Percentiles rank a stretch among this genome's conserved stretches.
These are phyloP conservation scores for Vitellaria paradoxa DNA, from an alignment of 179 eudicot species.

Conservation along the genomic window DNA sequence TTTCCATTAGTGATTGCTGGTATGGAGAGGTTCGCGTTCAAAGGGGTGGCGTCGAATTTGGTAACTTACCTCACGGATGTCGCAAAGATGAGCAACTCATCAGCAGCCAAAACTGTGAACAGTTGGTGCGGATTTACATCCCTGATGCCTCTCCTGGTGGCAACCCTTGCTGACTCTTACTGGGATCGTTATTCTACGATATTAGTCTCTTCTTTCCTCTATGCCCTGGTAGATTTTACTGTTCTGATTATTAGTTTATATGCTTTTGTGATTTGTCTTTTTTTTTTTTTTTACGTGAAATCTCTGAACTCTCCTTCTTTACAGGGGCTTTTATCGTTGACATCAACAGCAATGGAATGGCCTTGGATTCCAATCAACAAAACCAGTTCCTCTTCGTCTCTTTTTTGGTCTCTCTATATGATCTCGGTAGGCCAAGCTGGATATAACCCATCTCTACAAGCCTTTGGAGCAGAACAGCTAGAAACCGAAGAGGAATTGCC, in stretches of 20 bases:
- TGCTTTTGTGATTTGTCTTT: background rate
- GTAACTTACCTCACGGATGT: conserved; percentile 84
- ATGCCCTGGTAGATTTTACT: conserved; percentile 50
- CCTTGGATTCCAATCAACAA: conserved; percentile 39
- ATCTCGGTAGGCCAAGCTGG: conserved; percentile 87
- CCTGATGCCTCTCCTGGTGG: conserved; percentile 76
- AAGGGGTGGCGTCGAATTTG: conserved; percentile 96
- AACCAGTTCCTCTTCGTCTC: conserved; percentile 38
- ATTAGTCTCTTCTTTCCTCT: conserved; percentile 54
- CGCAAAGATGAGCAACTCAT: conserved; percentile 72
- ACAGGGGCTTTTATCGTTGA: conserved; percentile 83
- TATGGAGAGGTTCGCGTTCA: conserved; percentile 94
- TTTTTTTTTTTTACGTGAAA: background rate
- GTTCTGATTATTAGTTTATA: background rate
- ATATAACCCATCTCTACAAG: conserved; percentile 86
- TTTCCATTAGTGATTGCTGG: conserved; percentile 62
- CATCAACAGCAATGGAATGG: conserved; percentile 59
- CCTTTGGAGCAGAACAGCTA: conserved; percentile 85
- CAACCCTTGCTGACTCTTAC: conserved; percentile 74
- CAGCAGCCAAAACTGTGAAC: conserved; percentile 85
- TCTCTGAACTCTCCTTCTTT: background rate
- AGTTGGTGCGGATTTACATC: conserved; percentile 88
- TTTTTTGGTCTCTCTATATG: conserved; percentile 69
- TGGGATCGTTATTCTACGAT: conserved; percentile 70
- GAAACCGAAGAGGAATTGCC: conserved; percentile 56